Base-by-base conservation (phyloP, 805 yeast species). In the Saccharomycopsis javanensis region DNA sequence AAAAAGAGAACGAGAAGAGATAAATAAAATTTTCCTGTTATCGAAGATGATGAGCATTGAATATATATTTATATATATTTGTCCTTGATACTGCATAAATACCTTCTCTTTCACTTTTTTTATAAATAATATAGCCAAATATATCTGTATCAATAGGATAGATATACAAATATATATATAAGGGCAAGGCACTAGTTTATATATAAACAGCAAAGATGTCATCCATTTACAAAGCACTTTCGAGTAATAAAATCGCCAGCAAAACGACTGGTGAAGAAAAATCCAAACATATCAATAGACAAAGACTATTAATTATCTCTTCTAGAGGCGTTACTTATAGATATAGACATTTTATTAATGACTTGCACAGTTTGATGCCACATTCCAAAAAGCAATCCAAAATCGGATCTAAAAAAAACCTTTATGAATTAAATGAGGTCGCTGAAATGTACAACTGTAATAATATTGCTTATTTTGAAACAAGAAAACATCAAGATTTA, bases 361-460 rank as follows among this genome's bases (percentile, higher is more conserved):
- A 94, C 72, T 74, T 94, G 61, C 74, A 82, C 63, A 72, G 81
- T 23, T 75, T 94, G 69, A 73, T 94, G 69, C 99, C 99, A 57
- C 99, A 94, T 69, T 85, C 96, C 46, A 83, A 97, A 70, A 92
- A 91, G 68, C 99, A 94, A 73, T 96, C 97, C 60, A 94, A 94
- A 70, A 79, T 92, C 66, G 99, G 94, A 72, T 85, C 91, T 58
- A 94, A 94, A 73, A 88, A 91, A 69, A 88, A 88, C 70, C 78
- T 92, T 62, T 80, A 81, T 69, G 92, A 90, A 70, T 78, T 94
- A 60, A 94, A 94, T 68, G 99, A 94, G 74, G 86, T 91, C 61
- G 98, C 98, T 2, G 99, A 94, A 68, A 76, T 94, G 62, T 90
- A 92, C 80, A 94, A 94, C 77, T 94, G 99, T 79, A 94, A 94